Conservation (phyloP, 805 yeast genomes). For the Jamesozyma spencerorum region DNA sequence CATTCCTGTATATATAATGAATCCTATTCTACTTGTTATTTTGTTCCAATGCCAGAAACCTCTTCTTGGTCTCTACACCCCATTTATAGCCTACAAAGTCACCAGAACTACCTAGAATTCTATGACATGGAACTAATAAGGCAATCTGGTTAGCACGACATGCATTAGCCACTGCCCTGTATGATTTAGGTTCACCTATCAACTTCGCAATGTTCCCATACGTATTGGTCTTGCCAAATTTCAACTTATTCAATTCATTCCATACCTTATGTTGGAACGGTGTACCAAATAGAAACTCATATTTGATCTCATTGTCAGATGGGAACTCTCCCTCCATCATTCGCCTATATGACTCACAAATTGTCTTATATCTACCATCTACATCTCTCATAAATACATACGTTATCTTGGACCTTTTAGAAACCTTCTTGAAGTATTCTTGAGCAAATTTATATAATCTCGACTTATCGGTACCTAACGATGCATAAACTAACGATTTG, state of each 20-base stretch:
- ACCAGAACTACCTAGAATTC: slow-evolving; percentile 29
- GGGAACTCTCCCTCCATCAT: not conserved
- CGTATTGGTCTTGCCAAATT: slow-evolving; percentile 26
- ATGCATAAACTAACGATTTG: slow-evolving; percentile 12
- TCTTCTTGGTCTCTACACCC: slow-evolving; percentile 30
- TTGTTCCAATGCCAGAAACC: slow-evolving; percentile 12
- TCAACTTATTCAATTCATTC: slow-evolving; percentile 26
- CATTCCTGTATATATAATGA: slow-evolving; percentile 2
- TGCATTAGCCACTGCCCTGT: slow-evolving; percentile 36
- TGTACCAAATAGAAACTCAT: slow-evolving; percentile 33
- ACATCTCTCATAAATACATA: not conserved
- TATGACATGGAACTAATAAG: slow-evolving; percentile 37
- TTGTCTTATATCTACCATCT: not conserved
- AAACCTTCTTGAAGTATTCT: slow-evolving; percentile 7
- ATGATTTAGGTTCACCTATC: slow-evolving; percentile 24
- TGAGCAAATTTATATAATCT: slow-evolving; percentile 7
- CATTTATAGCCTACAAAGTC: slow-evolving; percentile 33
- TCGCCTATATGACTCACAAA: not conserved
- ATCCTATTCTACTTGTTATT: not conserved
- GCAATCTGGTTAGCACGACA: slow-evolving; percentile 35
- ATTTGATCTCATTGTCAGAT: slow-evolving; percentile 5
- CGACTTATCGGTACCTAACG: slow-evolving; percentile 13
- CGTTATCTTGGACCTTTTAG: not conserved
- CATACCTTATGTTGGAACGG: slow-evolving; percentile 33
- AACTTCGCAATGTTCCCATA: slow-evolving; percentile 30